Conservation (phyloP, 1,284 basidiomycete genomes). For the Leccinum griseonigrum region DNA sequence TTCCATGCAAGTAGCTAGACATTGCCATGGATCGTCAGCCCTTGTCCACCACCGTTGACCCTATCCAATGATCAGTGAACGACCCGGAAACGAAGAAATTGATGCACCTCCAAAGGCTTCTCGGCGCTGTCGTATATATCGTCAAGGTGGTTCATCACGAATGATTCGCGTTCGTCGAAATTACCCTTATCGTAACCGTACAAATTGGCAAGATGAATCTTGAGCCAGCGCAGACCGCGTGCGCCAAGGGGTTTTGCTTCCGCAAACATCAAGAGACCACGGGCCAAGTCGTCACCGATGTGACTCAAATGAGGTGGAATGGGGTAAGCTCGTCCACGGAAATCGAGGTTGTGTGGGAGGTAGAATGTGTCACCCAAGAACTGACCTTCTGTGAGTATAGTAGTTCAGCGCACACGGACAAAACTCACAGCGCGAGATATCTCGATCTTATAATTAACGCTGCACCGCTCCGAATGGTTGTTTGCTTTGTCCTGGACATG, state of each 20-base stretch:
- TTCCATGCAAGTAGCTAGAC: slow-evolving; percentile 90
- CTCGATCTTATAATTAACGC: slow-evolving; percentile 96
- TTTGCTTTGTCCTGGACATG: slow-evolving; percentile 67
- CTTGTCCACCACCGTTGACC: slow-evolving; percentile 86
- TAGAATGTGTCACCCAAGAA: slow-evolving; percentile 89
- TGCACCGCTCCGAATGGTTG: slow-evolving; percentile 90
- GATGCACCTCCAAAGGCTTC: slow-evolving; percentile 73
- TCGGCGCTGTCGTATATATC: slow-evolving; percentile 85
- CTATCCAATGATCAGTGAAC: slow-evolving; percentile 30
- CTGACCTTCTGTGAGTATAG: slow-evolving; percentile 34
- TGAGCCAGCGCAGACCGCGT: slow-evolving; percentile 81
- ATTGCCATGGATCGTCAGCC: slow-evolving; percentile 98
- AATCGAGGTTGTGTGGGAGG: slow-evolving; percentile 97
- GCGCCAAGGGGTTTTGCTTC: slow-evolving; percentile 79
- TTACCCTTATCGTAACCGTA: slow-evolving; percentile 95
- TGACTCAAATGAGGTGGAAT: slow-evolving; percentile 96
- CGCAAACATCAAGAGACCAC: slow-evolving; percentile 87
- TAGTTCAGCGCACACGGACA: neutral
- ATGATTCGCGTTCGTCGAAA: slow-evolving; percentile 88
- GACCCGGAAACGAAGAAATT: slow-evolving; percentile 1
- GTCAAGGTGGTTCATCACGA: slow-evolving; percentile 71
- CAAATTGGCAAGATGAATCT: slow-evolving; percentile 92
- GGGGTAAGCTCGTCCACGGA: slow-evolving; percentile 96
- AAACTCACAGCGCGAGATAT: slow-evolving; percentile 84
- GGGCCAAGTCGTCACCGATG: slow-evolving; percentile 92